Evolutionary conservation across 192 early-diverging fungal genomes (phyloP).

Genomic region (Helicostylum pulchrum): DNA sequence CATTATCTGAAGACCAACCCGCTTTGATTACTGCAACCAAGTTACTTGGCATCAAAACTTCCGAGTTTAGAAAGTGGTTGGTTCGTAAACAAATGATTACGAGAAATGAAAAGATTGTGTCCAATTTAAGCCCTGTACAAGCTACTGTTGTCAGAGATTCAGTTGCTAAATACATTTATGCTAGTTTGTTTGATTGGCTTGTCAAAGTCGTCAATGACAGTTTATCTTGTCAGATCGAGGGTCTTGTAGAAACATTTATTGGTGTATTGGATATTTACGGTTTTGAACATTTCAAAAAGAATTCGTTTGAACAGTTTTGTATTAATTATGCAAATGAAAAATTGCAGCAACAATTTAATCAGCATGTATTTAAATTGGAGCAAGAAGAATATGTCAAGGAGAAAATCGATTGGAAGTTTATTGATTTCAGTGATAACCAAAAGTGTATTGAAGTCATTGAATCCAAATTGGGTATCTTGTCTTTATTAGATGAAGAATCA

Average conservation of each 20-base stretch:
- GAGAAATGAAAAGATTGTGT: conserved; percentile 89
- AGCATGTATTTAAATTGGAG: conserved; percentile 98
- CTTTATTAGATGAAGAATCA: conserved; percentile 89
- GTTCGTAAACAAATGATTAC: conserved; percentile 93
- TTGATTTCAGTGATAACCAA: conserved; percentile 98
- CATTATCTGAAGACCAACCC: conserved; percentile 73
- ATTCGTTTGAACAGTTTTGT: conserved; percentile 99
- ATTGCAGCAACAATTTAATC: conserved; percentile 97
- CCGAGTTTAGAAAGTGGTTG: conserved; percentile 93
- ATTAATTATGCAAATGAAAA: conserved; percentile 98
- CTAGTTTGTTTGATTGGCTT: conserved; percentile 94
- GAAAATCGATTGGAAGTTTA: conserved; percentile 96
- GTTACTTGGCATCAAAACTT: conserved; percentile 76
- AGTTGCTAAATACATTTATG: conserved; percentile 96
- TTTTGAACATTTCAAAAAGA: conserved; percentile 99
- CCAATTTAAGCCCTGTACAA: conserved; percentile 68
- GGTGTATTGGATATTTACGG: conserved; percentile 99
- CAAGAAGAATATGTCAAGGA: conserved; percentile 98
- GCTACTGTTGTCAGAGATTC: conserved; percentile 84
- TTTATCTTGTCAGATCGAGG: conserved; percentile 57
- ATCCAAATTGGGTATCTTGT: conserved; percentile 87
- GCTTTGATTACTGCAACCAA: conserved; percentile 65
- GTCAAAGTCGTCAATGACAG: conserved; percentile 87
- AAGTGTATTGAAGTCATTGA: conserved; percentile 99
- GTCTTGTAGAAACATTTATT: conserved; percentile 68